Evolutionary conservation across 441 rosid species (phyloP).

Genomic region (Pelargonium australe): DNA sequence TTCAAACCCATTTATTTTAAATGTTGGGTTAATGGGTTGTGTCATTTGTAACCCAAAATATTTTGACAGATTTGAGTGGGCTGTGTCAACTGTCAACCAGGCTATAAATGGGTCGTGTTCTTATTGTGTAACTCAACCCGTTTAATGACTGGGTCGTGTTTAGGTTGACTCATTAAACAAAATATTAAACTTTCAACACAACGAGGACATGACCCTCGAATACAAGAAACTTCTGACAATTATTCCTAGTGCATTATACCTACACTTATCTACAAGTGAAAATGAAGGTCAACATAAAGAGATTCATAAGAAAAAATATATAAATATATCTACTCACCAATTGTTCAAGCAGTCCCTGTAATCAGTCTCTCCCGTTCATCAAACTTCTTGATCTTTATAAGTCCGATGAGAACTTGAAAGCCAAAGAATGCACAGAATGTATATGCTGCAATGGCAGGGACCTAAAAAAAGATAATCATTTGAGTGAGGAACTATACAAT

Average conservation of each 20-base stretch:
- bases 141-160: too few species aligned
- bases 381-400: conserved; percentile 72
- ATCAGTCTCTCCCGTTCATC: conserved; percentile 82
- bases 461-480: conserved; percentile 34
- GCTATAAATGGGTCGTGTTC: too few species aligned
- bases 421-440: conserved; percentile 66
- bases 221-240: too few species aligned
- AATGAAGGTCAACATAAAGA: background rate
- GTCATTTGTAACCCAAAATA: too few species aligned
- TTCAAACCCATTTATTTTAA: too few species aligned
- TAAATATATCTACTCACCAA: conserved; percentile 26
- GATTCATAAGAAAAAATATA: background rate
- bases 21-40: too few species aligned
- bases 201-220: too few species aligned
- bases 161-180: too few species aligned
- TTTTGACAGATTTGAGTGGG: too few species aligned
- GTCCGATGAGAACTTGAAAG: conserved; percentile 71
- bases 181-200: too few species aligned
- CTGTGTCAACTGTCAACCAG: too few species aligned
- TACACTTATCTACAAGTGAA: background rate
- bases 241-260: background rate
- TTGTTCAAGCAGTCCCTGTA: conserved; percentile 77
- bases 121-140: too few species aligned
- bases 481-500: conserved; percentile 12
- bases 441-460: conserved; percentile 68